phyloP scores from a whole-genome alignment of 495 filamentous ascomycete species.

The Chaetomium fimeti region DNA sequence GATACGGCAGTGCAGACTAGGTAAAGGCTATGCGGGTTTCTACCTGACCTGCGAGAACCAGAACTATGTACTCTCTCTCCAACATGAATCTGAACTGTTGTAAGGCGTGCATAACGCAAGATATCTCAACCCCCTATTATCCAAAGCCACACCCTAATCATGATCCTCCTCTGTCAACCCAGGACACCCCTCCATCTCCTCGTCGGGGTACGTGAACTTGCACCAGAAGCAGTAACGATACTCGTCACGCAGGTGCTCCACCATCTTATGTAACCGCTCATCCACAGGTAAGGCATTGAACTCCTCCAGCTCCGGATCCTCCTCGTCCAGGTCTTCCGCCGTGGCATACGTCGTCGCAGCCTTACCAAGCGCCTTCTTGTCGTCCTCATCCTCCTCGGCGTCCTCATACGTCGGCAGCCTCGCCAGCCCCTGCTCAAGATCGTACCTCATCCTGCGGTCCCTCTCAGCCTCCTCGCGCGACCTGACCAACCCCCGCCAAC shows the following conservation, averaged over 20 bases:
- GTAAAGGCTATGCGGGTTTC: no score
- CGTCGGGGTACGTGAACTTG: conserved; percentile 71
- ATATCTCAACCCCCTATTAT: no score
- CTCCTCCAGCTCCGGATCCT: conserved; percentile 80
- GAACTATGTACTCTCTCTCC: no score
- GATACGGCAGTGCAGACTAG: no score
- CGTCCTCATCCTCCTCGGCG: conserved; percentile 52
- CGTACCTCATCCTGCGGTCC: conserved; percentile 63
- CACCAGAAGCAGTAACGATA: conserved; percentile 96
- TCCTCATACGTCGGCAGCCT: conserved; percentile 53
- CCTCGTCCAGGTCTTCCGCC: conserved; percentile 74
- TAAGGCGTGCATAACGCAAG: no score
- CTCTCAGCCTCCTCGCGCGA: conserved; percentile 68
- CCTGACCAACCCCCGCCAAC: conserved; percentile 74
- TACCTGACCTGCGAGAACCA: no score
- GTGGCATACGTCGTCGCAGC: conserved; percentile 42
- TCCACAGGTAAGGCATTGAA: conserved; percentile 67
- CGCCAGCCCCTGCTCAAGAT: conserved; percentile 56
- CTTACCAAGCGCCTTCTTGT: conserved; percentile 47
- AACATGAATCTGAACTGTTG: no score
- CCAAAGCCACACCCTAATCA: conserved; percentile 50
- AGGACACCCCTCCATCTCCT: conserved; percentile 81
- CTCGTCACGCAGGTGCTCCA: conserved; percentile 65
- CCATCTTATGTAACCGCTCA: conserved; percentile 63
- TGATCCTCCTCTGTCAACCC: conserved; percentile 90